Evolutionary conservation across 2,329 filamentous ascomycete genomes (phyloP).

Genomic region (Ambrosiella beaveri): DNA sequence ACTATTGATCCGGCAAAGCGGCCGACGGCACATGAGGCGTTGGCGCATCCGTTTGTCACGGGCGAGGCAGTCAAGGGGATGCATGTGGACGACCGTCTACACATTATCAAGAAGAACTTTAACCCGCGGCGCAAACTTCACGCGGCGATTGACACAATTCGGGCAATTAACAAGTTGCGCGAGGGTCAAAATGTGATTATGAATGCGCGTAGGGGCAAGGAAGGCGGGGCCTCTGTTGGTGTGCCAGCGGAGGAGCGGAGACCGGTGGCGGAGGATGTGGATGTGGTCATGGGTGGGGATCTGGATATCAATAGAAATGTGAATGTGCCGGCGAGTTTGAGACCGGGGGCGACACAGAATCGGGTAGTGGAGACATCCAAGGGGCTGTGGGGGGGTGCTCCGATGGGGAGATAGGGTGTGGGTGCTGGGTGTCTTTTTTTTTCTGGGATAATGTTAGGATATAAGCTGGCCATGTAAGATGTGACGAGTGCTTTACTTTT

Average conservation of each 20-base stretch:
- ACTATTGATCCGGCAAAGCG: constrained; percentile 76
- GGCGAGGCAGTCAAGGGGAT: constrained; percentile 31
- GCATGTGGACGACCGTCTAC: constrained; percentile 45
- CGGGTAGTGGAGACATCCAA: constrained; percentile 46
- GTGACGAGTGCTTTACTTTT: not conserved
- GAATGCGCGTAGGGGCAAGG: constrained; percentile 28
- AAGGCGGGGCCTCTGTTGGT: constrained; percentile 2
- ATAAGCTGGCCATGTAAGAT: not conserved
- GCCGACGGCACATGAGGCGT: constrained; percentile 75
- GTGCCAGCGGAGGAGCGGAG: not conserved
- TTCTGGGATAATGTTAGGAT: not conserved
- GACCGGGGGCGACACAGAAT: constrained; percentile 37
- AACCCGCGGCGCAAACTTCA: constrained; percentile 52
- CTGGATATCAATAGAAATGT: constrained; percentile 2
- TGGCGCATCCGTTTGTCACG: constrained; percentile 48
- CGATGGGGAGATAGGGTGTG: constrained; percentile 5
- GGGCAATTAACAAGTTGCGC: constrained; percentile 53
- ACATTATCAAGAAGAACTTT: constrained; percentile 58
- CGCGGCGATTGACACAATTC: constrained; percentile 53
- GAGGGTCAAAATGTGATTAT: constrained; percentile 45
- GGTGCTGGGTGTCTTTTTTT: not conserved
- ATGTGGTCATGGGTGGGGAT: constrained; percentile 12
- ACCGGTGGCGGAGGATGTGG: constrained; percentile 11
- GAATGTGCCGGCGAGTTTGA: constrained; percentile 32
- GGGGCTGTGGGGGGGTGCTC: constrained; percentile 37